Percentiles rank a stretch among this genome's conserved stretches.
These are phyloP conservation scores for Trichoderma atrobrunneum DNA, from an alignment of 2,329 filamentous ascomycete genomes.

Conservation along the genomic window DNA sequence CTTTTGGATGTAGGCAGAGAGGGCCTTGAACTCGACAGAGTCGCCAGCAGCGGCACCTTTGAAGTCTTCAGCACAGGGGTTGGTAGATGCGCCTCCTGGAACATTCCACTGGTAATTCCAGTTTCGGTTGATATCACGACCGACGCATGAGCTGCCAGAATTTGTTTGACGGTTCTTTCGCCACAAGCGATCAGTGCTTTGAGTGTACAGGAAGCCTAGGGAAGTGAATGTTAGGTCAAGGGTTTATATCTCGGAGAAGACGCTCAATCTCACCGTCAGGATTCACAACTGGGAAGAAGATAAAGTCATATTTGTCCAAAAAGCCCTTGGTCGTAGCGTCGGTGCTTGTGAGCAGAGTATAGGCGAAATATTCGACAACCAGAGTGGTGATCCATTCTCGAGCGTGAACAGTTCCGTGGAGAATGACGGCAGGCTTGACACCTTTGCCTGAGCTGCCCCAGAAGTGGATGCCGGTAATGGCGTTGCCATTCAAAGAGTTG, in stretches of 20 bases:
- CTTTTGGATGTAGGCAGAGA: constrained; percentile 39
- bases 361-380: constrained; percentile 53
- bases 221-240: neutral
- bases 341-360: constrained; percentile 46
- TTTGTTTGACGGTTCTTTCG: constrained; percentile 56
- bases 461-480: constrained; percentile 62
- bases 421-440: constrained; percentile 51
- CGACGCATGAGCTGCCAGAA: constrained; percentile 42
- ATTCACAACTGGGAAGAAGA: constrained; percentile 62
- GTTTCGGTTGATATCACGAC: constrained; percentile 59
- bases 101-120: constrained; percentile 55
- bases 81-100: constrained; percentile 48
- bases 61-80: constrained; percentile 52
- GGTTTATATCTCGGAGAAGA: neutral
- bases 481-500: constrained; percentile 44
- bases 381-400: constrained; percentile 60
- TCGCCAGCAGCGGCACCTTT: constrained; percentile 43
- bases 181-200: constrained; percentile 57
- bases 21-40: constrained; percentile 50
- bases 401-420: constrained; percentile 58
- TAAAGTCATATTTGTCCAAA: constrained; percentile 64
- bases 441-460: constrained; percentile 47
- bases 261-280: constrained; percentile 48
- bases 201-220: constrained; percentile 59
- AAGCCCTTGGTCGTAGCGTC: constrained; percentile 40